These are phyloP conservation scores for Quillaja saponaria DNA, from an alignment of 306 rosid species.

Conservation along the genomic window DNA sequence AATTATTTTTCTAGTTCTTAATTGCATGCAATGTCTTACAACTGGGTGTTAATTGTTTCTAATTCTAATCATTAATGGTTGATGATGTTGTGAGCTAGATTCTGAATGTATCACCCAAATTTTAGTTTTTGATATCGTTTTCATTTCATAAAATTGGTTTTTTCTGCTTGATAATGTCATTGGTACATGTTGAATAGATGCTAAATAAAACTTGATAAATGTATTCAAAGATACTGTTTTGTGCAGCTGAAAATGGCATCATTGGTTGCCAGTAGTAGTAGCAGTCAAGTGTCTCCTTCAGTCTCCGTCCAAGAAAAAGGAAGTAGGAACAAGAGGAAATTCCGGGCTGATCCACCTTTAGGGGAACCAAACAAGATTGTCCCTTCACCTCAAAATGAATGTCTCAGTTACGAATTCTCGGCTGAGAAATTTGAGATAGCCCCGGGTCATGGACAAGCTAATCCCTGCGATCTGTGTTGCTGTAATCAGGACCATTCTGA, in stretches of 20 bases:
- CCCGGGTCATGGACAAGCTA: constrained; percentile 45
- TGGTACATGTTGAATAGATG: constrained; percentile 27
- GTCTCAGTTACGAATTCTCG: constrained; percentile 67
- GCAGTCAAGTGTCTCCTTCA: constrained; percentile 57
- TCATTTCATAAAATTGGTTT: constrained; percentile 20
- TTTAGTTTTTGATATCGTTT: constrained; percentile 6
- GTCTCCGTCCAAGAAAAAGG: constrained; percentile 71
- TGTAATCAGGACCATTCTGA: constrained; percentile 57
- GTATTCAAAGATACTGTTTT: constrained; percentile 29
- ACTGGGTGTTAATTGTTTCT: constrained; percentile 34
- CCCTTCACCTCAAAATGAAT: constrained; percentile 59
- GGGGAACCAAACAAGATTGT: constrained; percentile 55
- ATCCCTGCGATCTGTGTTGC: constrained; percentile 54
- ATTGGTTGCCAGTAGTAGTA: constrained; percentile 53
- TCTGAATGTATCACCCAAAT: constrained; percentile 24
- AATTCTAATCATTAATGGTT: constrained; percentile 13
- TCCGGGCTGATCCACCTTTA: constrained; percentile 85
- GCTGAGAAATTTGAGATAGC: constrained; percentile 70
- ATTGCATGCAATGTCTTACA: constrained; percentile 38
- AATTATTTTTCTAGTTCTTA: constrained; percentile 30
- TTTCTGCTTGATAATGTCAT: constrained; percentile 29
- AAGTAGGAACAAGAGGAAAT: constrained; percentile 90
- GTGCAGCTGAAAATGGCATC: constrained; percentile 85
- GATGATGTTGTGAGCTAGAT: constrained; percentile 34
- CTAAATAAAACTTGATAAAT: constrained; percentile 21